Percentiles rank a stretch among this genome's conserved stretches.
Evolutionary conservation across 768 basidiomycete genomes (phyloP).

Genomic region (Tephrocybe sp.): DNA sequence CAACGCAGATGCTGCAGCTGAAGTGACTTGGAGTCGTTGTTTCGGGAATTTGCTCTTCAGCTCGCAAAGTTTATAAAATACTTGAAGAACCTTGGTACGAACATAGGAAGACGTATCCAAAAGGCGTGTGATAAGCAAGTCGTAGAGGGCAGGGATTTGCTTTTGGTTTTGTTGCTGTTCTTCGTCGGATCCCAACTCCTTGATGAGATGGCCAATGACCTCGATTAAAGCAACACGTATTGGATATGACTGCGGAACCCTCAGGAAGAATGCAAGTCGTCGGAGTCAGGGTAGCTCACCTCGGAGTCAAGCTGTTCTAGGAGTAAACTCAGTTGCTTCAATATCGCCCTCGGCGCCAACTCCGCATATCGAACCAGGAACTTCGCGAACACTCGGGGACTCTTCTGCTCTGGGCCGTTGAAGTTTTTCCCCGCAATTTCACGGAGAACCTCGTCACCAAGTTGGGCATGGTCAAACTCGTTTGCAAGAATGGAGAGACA

Average conservation of each 20-base stretch:
- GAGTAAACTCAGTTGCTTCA: conserved; percentile 88
- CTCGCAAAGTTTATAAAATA: conserved; percentile 68
- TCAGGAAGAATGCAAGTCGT: neutral
- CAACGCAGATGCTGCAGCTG: conserved; percentile 73
- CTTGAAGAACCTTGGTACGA: conserved; percentile 80
- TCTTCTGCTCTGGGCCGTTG: conserved; percentile 80
- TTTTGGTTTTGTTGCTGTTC: conserved; percentile 51
- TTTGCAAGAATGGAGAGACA: conserved; percentile 74
- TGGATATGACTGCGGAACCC: conserved; percentile 72
- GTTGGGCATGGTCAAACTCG: conserved; percentile 85
- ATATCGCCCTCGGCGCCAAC: conserved; percentile 69
- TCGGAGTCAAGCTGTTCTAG: conserved; percentile 89
- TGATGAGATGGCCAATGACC: conserved; percentile 81
- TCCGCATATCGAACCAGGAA: conserved; percentile 85
- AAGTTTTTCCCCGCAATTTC: conserved; percentile 82
- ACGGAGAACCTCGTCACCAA: conserved; percentile 88
- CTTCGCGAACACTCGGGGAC: conserved; percentile 77
- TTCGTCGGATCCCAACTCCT: conserved; percentile 59
- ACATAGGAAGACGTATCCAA: conserved; percentile 90
- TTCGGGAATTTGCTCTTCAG: conserved; percentile 85
- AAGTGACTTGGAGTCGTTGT: conserved; percentile 73
- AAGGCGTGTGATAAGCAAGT: conserved; percentile 81
- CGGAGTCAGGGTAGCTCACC: conserved; percentile 37
- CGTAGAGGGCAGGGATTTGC: conserved; percentile 78
- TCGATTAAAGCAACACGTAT: conserved; percentile 96